Evolutionary conservation across 495 filamentous ascomycete species (phyloP).

Genomic region (Daldinia concentrica): DNA sequence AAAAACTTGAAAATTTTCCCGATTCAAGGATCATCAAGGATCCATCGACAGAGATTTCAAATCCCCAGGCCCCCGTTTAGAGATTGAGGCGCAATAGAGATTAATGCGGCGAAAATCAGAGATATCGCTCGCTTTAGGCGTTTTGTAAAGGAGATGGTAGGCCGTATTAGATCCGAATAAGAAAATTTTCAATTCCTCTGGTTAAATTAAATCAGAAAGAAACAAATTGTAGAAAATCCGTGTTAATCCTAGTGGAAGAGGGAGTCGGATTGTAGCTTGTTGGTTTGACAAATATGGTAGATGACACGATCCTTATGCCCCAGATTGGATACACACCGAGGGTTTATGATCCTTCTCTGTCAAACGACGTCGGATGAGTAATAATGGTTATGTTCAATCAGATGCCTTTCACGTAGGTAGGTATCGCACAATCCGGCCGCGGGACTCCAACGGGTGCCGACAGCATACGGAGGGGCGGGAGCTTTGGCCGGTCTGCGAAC

Average conservation of each 20-base stretch:
- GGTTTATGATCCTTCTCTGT: constrained; percentile 23
- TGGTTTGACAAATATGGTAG: constrained; percentile 10
- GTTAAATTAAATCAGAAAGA: not conserved
- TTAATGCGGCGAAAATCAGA: constrained; percentile 20
- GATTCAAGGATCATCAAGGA: constrained; percentile 35
- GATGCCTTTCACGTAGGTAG: constrained; percentile 23
- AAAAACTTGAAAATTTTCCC: constrained; percentile 30
- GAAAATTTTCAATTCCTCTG: not conserved
- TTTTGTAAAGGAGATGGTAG: constrained; percentile 13
- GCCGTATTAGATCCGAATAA: not conserved
- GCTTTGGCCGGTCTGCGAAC: constrained; percentile 9
- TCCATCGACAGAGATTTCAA: constrained; percentile 24
- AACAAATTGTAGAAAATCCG: not conserved
- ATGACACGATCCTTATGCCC: constrained; percentile 25
- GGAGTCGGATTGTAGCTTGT: not conserved
- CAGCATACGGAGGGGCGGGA: constrained; percentile 23
- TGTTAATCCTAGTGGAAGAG: constrained; percentile 9
- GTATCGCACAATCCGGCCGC: constrained; percentile 18
- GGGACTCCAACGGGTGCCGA: constrained; percentile 36
- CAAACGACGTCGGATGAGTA: constrained; percentile 14
- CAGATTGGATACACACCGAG: constrained; percentile 17
- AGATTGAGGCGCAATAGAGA: constrained; percentile 35
- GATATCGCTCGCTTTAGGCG: constrained; percentile 17
- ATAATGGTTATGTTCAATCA: constrained; percentile 14
- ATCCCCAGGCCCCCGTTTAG: constrained; percentile 21